These are phyloP conservation scores for Fusarium citri DNA, from an alignment of 2,329 filamentous ascomycete species.

Conservation along the genomic window DNA sequence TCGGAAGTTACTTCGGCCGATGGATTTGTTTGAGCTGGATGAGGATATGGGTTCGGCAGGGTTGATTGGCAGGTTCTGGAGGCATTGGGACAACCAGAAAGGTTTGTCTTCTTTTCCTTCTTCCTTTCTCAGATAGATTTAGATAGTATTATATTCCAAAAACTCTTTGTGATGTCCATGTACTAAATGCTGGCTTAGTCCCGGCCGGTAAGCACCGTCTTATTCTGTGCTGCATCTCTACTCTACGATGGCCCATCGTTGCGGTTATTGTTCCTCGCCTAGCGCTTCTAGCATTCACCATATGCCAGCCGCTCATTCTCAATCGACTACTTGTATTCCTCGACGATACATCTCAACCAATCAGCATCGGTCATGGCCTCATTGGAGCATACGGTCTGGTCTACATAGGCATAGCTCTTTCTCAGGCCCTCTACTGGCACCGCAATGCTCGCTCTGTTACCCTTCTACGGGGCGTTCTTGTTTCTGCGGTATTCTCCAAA, in stretches of 20 bases:
- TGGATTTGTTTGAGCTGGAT: conserved; percentile 52
- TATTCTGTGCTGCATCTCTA: conserved; percentile 44
- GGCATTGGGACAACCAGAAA: conserved; percentile 45
- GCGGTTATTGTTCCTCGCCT: conserved; percentile 50
- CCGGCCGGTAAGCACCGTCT: conserved; percentile 41
- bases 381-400: conserved; percentile 51
- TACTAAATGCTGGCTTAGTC: conserved; percentile 36
- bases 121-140: conserved; percentile 20
- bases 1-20: conserved; percentile 49
- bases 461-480: conserved; percentile 48
- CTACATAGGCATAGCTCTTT: conserved; percentile 49
- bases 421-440: conserved; percentile 50
- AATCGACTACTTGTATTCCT: conserved; percentile 50
- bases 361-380: conserved; percentile 48
- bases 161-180: conserved; percentile 29
- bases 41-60: conserved; percentile 48
- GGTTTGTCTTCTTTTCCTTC: conserved; percentile 30
- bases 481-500: conserved; percentile 51
- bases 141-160: conserved; percentile 15
- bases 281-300: conserved; percentile 51
- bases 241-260: conserved; percentile 47
- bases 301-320: conserved; percentile 54
- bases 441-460: conserved; percentile 50
- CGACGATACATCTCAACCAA: conserved; percentile 39
- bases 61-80: conserved; percentile 49